Percentiles rank a stretch among this genome's conserved stretches.
Evolutionary conservation across 2,329 filamentous ascomycete genomes (phyloP).

Genomic region (Aspergillus pseudotamarii): DNA sequence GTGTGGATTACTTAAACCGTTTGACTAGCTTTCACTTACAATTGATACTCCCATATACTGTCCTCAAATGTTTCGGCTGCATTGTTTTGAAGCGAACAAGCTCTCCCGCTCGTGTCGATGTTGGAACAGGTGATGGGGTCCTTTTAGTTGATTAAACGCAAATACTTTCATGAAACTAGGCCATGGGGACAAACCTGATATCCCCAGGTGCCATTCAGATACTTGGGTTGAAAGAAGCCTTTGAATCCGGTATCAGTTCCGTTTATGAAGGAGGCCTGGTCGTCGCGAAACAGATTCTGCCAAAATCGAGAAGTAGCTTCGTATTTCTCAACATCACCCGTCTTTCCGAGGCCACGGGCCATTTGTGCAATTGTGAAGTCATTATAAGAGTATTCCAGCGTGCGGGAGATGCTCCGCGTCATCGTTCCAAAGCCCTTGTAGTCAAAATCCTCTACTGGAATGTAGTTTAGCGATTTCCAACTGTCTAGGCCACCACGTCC

Average conservation of each 20-base stretch:
- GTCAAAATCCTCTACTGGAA: slow-evolving; percentile 72
- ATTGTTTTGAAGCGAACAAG: slow-evolving; percentile 38
- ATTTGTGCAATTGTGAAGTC: slow-evolving; percentile 70
- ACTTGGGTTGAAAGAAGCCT: slow-evolving; percentile 73
- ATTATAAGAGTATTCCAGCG: slow-evolving; percentile 76
- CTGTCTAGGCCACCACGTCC: slow-evolving; percentile 70
- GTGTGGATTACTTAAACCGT: neutral
- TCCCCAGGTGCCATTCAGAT: slow-evolving; percentile 70
- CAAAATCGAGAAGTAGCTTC: slow-evolving; percentile 63
- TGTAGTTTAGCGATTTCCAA: slow-evolving; percentile 71
- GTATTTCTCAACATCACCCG: slow-evolving; percentile 61
- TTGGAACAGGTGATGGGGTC: slow-evolving; percentile 58
- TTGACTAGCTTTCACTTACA: slow-evolving; percentile 44
- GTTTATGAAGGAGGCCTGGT: slow-evolving; percentile 61
- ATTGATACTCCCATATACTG: slow-evolving; percentile 42
- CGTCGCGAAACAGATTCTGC: slow-evolving; percentile 67
- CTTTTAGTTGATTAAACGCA: slow-evolving; percentile 44
- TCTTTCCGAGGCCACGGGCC: slow-evolving; percentile 59
- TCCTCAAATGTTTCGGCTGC: slow-evolving; percentile 38
- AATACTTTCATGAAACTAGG: neutral
- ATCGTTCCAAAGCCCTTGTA: slow-evolving; percentile 67
- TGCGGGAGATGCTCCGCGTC: slow-evolving; percentile 71
- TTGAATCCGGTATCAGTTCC: slow-evolving; percentile 66
- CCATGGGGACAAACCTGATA: slow-evolving; percentile 51
- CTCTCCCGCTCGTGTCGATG: slow-evolving; percentile 50